Conservation (phyloP, 2,329 filamentous ascomycete species). For the Periconia digitata region DNA sequence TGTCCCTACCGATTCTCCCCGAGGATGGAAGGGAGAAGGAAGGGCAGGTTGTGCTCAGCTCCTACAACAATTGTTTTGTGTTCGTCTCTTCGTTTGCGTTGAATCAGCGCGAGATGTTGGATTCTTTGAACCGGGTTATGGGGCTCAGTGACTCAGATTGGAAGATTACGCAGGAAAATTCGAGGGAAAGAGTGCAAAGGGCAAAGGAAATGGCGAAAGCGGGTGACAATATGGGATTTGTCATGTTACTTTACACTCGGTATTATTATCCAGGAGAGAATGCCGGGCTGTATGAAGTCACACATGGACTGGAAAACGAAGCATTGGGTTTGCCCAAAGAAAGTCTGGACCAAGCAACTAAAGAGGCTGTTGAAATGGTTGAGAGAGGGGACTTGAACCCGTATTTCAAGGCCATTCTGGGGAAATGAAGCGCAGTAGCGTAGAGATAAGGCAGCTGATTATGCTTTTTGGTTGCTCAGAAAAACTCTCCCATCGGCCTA, state of each 20-base stretch:
- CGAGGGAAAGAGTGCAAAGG: constrained; percentile 52
- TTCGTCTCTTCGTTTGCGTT: constrained; percentile 38
- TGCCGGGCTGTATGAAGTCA: constrained; percentile 19
- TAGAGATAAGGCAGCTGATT: too few relatives aligned
- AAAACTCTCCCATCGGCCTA: too few relatives aligned
- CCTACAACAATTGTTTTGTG: constrained; percentile 28
- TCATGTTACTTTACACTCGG: constrained; percentile 50
- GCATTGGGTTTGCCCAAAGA: constrained; percentile 59
- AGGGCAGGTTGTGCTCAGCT: constrained; percentile 33
- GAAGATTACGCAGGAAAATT: constrained; percentile 55
- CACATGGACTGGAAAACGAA: constrained; percentile 50
- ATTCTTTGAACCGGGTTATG: constrained; percentile 59
- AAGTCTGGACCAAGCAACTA: constrained; percentile 60
- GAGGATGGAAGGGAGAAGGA: constrained; percentile 16
- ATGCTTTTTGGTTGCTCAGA: too few relatives aligned
- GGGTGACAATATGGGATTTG: constrained; percentile 47
- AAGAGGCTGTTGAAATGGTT: constrained; percentile 50
- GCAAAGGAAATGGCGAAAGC: constrained; percentile 51
- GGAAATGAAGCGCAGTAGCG: too few relatives aligned
- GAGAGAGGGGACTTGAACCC: constrained; percentile 32
- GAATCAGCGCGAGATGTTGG: constrained; percentile 65
- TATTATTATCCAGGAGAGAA: constrained; percentile 15
- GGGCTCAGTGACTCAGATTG: constrained; percentile 62
- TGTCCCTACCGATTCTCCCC: constrained; percentile 38
- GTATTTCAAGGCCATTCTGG: too few relatives aligned